These are phyloP conservation scores for Eimeria necatrix DNA, from an alignment of 169 alveolate genomes.

Conservation along the genomic window DNA sequence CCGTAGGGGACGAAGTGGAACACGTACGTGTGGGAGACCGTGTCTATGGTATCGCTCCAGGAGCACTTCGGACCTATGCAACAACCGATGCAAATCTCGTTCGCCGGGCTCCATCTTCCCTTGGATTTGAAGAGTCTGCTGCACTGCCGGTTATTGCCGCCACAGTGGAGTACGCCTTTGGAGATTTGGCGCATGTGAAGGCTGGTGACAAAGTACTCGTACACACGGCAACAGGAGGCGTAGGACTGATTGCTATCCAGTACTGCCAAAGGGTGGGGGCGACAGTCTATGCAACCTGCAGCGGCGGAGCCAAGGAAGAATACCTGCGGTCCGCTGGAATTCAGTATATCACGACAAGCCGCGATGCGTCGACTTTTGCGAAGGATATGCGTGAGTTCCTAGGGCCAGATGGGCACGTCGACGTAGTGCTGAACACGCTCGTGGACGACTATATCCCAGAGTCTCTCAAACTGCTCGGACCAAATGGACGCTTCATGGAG, in stretches of 20 bases:
- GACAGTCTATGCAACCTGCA: constrained; percentile 85
- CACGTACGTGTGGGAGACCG: constrained; percentile 82
- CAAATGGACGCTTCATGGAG: constrained; percentile 88
- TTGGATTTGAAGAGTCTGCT: constrained; percentile 85
- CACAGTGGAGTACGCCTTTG: constrained; percentile 86
- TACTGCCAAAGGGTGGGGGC: constrained; percentile 86
- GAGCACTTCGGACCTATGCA: constrained; percentile 60
- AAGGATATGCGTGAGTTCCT: constrained; percentile 82
- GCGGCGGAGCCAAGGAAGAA: constrained; percentile 84
- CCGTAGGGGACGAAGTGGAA: constrained; percentile 69
- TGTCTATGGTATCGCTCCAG: constrained; percentile 87
- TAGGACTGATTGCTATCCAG: constrained; percentile 87
- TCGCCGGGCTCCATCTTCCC: constrained; percentile 38
- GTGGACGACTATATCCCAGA: constrained; percentile 82
- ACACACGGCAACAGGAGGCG: constrained; percentile 88
- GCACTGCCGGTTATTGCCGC: constrained; percentile 87
- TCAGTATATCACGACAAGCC: constrained; percentile 84
- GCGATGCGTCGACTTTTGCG: constrained; percentile 83
- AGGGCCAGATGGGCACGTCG: constrained; percentile 79
- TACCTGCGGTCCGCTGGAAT: constrained; percentile 82
- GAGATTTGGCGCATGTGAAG: constrained; percentile 86
- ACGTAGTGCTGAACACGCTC: constrained; percentile 86
- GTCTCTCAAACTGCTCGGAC: constrained; percentile 82
- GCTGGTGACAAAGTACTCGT: constrained; percentile 84
- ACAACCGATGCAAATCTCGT: constrained; percentile 48